Base-by-base conservation (phyloP, 306 rosid genomes). In the Macrotyloma uniflorum region DNA sequence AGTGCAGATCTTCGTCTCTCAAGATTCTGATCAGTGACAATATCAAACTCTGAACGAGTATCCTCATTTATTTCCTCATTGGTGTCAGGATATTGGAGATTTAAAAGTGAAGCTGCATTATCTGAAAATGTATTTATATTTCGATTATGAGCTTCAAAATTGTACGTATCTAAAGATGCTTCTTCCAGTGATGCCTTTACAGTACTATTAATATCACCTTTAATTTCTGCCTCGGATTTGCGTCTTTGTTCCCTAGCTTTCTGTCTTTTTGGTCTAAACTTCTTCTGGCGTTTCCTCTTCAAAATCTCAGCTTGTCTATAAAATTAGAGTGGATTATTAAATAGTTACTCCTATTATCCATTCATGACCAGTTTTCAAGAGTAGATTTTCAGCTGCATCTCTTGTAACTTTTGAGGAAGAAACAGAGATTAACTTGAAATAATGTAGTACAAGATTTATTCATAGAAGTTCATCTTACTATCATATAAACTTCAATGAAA, bases 221-320 rank as follows among this genome's bases (percentile, higher is more conserved):
- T 77, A 79, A 53, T 58, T 73, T 83, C 88, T 24, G 33, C 77
- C 74, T 75, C 83, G 26, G 70, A 81, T 50, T 38, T 88, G 26
- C 53, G 61, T 32, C 77, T 75, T 76, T 78, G 90, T 69, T 86
- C 96, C 80, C 83, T 90, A 23, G 85, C 87, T 83, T 76, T 89
- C 32, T 87, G 92, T 66, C 90, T 93, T 85, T 90, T 93, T 68
- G 87, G 97, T 80, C 96, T 86, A 43, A 90, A 89, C 83, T 90
- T 94, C 78, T 89, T 91, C 89, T 83, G 92, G 74, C 91, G 90
- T 80, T 84, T 91, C 87, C 84, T 88, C 87, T 84, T 89, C 90
- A 88, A 81, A 77, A 90, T 80, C 64, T 86, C 93, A 71, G 88
- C 87, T 85, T 91, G 91, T 79, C 98, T 94, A 75, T 43, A 65